These are phyloP conservation scores for Backusella parvicylindrica DNA, from an alignment of 192 early-diverging fungal species.

Conservation along the genomic window DNA sequence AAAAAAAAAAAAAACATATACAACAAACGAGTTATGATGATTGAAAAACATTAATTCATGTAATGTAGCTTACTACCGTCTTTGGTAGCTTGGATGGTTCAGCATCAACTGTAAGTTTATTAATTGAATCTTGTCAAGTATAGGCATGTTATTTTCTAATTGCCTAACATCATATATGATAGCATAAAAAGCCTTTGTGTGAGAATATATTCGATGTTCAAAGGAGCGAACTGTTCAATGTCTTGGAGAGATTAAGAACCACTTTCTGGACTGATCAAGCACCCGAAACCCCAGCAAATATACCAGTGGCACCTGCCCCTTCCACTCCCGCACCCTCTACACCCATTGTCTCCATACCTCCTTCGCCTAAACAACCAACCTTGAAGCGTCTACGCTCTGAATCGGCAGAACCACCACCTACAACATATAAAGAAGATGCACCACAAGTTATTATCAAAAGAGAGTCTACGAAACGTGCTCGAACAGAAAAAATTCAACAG, in stretches of 20 bases:
- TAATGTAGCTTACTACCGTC: background rate
- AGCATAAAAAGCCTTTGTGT: conserved; percentile 6
- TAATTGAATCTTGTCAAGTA: background rate
- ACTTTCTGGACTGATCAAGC: conserved; percentile 5
- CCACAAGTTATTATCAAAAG: background rate
- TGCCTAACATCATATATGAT: background rate
- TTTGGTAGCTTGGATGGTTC: background rate
- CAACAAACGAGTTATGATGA: no score
- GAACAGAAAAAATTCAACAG: background rate
- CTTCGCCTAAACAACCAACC: background rate
- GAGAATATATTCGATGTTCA: conserved; percentile 28
- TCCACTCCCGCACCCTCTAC: background rate
- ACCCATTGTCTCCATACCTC: background rate
- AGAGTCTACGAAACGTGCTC: background rate
- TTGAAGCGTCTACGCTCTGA: background rate
- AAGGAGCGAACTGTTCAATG: conserved; percentile 17
- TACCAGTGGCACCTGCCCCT: background rate
- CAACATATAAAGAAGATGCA: background rate
- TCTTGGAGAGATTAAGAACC: conserved; percentile 11
- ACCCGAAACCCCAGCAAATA: no score
- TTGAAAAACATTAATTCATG: no score
- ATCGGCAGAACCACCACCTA: background rate
- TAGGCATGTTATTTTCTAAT: background rate
- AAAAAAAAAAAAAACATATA: background rate
- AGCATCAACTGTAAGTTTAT: background rate